Evolutionary conservation across 139 green algal genomes (phyloP).

Genomic region (Ettlia oleoabundans): DNA sequence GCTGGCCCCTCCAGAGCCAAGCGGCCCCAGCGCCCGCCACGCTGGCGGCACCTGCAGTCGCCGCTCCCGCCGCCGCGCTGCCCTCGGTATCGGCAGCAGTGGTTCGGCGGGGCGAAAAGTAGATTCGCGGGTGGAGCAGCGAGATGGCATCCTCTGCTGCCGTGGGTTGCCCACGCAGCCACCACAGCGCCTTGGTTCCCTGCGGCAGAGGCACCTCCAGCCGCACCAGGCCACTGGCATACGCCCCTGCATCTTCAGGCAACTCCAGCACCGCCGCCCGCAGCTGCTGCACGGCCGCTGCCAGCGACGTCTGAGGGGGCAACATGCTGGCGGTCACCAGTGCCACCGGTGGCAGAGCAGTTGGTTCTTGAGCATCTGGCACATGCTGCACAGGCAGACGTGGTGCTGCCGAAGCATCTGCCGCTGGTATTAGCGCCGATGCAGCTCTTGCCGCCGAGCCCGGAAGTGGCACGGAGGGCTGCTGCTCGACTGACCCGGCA

Average conservation of each 20-base stretch:
- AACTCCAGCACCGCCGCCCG: constrained; percentile 13
- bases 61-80: constrained; percentile 54
- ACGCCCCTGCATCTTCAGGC: neutral
- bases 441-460: too few relatives aligned
- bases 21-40: constrained; percentile 76
- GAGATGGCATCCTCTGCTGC: neutral
- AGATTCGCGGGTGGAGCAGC: constrained; percentile 56
- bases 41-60: constrained; percentile 51
- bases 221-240: constrained; percentile 46
- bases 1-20: constrained; percentile 78
- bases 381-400: too few relatives aligned
- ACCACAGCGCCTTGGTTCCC: constrained; percentile 40
- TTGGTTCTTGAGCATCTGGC: too few relatives aligned
- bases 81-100: constrained; percentile 70
- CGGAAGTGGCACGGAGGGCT: too few relatives aligned
- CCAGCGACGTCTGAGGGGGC: constrained; percentile 4
- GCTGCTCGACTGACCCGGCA: too few relatives aligned
- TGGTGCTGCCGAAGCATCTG: neutral
- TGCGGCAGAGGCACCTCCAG: constrained; percentile 59
- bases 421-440: neutral
- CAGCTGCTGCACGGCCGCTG: constrained; percentile 29
- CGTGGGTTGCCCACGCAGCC: constrained; percentile 54
- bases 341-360: neutral
- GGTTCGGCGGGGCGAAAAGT: constrained; percentile 79
- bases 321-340: neutral